These are phyloP conservation scores for Entrophospora sp. DNA, from an alignment of 192 early-diverging fungal species.

Conservation along the genomic window DNA sequence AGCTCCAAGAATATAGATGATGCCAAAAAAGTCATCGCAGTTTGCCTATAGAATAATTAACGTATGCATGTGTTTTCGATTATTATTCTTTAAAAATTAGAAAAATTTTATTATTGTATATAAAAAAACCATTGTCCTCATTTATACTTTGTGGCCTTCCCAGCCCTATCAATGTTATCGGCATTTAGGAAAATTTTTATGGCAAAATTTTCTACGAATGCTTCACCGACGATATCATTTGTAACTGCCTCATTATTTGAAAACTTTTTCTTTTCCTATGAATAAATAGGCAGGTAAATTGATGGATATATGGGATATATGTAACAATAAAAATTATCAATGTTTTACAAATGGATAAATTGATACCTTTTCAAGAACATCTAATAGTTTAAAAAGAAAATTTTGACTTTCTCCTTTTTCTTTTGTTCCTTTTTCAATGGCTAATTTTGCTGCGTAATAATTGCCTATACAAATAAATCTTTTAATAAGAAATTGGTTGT, in stretches of 20 bases:
- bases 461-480: constrained; percentile 40
- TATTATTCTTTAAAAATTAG: not conserved
- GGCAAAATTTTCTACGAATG: constrained; percentile 85
- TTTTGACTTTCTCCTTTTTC: constrained; percentile 43
- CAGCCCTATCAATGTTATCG: constrained; percentile 84
- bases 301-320: not conserved
- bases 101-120: not conserved
- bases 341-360: not conserved
- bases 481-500: not conserved
- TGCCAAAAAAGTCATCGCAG: constrained; percentile 84
- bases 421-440: constrained; percentile 50
- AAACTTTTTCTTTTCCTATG: constrained; percentile 64
- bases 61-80: not conserved
- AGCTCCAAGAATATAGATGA: constrained; percentile 86
- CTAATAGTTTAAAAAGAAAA: constrained; percentile 63
- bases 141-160: constrained; percentile 75
- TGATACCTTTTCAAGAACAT: constrained; percentile 68
- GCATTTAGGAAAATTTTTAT: constrained; percentile 82
- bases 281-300: not conserved
- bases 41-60: constrained; percentile 45
- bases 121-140: constrained; percentile 26
- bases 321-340: not conserved
- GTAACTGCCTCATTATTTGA: constrained; percentile 57
- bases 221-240: constrained; percentile 66
- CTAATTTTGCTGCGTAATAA: constrained; percentile 77